Conservation (phyloP, 805 yeast genomes). For the Saitoella complicata region DNA sequence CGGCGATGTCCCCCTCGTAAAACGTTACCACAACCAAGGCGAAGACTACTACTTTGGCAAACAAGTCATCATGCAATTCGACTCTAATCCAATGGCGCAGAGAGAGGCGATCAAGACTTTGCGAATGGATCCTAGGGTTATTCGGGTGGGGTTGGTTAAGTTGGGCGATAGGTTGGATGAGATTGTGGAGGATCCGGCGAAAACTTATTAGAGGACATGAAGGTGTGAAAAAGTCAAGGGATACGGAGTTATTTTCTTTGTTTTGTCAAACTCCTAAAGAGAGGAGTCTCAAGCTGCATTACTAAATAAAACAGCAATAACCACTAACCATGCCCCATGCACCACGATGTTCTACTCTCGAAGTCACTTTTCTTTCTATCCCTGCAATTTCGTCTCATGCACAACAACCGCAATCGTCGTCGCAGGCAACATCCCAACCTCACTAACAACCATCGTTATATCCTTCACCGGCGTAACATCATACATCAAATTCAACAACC, state of each 20-base stretch:
- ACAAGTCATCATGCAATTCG: conserved; percentile 8
- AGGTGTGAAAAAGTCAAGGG: no score
- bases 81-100: conserved; percentile 1
- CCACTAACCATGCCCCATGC: no score
- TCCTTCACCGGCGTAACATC: conserved; percentile 90
- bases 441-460: conserved; percentile 88
- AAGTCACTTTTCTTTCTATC: no score
- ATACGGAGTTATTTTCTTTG: no score
- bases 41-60: conserved; percentile 1
- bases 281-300: no score
- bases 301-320: no score
- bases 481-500: conserved; percentile 70
- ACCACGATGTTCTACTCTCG: no score
- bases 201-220: neutral
- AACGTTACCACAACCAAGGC: neutral
- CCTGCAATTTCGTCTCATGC: conserved; percentile 56
- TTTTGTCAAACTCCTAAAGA: no score
- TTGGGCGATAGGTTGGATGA: neutral
- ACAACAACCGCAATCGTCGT: conserved; percentile 95
- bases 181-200: neutral
- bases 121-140: neutral
- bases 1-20: neutral
- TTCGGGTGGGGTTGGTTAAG: neutral
- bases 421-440: conserved; percentile 90
- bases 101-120: neutral